These are phyloP conservation scores for Fusarium multiceps DNA, from an alignment of 2,329 filamentous ascomycete genomes.

Conservation along the genomic window DNA sequence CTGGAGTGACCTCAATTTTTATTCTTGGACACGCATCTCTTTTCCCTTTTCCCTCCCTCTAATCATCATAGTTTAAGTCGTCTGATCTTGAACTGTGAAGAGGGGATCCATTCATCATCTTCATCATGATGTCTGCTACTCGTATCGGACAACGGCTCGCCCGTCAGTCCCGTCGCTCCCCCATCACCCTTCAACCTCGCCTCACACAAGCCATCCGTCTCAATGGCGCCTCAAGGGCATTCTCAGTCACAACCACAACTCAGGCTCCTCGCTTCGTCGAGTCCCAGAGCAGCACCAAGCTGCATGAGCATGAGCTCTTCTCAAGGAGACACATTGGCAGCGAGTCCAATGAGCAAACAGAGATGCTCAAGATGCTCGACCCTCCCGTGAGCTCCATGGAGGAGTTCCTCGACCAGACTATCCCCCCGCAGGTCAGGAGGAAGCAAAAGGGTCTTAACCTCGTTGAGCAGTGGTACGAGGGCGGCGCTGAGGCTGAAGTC, in stretches of 20 bases:
- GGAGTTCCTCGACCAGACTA: constrained; percentile 84
- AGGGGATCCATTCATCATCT: constrained; percentile 6
- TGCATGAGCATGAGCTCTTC: constrained; percentile 60
- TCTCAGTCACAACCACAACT: constrained; percentile 30
- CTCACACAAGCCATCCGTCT: constrained; percentile 29
- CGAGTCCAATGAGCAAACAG: constrained; percentile 70
- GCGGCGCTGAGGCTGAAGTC: constrained; percentile 35
- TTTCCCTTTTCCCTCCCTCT: neutral
- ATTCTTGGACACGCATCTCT: neutral
- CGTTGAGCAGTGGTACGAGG: constrained; percentile 47
- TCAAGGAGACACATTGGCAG: constrained; percentile 88
- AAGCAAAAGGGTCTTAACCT: constrained; percentile 44
- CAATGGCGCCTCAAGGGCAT: constrained; percentile 26
- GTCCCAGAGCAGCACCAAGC: constrained; percentile 31
- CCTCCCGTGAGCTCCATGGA: constrained; percentile 80
- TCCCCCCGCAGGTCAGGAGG: constrained; percentile 75
- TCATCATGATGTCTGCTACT: constrained; percentile 44
- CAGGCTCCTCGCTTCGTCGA: constrained; percentile 38
- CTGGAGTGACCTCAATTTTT: constrained; percentile 8
- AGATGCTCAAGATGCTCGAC: constrained; percentile 84
- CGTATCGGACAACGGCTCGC: constrained; percentile 45
- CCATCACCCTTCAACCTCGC: constrained; percentile 35
- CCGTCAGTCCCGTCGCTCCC: constrained; percentile 41
- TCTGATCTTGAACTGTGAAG: constrained; percentile 9
- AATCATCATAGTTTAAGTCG: constrained; percentile 7